A percentile compares a stretch with the other conserved stretches of the same genome.
Conservation (phyloP, 2,329 filamentous ascomycete species). For the Trichoderma asperellum region DNA sequence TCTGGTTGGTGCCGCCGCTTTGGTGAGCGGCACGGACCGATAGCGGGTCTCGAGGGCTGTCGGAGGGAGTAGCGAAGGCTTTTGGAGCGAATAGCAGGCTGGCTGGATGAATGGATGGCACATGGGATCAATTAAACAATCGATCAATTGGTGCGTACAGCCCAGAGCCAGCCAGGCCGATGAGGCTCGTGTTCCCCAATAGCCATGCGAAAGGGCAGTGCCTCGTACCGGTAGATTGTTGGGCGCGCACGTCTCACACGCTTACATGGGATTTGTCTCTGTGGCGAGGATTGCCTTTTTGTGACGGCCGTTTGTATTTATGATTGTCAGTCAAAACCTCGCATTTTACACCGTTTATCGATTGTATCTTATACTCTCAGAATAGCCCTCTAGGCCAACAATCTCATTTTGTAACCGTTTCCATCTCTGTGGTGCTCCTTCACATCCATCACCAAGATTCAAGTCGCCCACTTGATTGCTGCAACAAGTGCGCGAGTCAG, state of each 20-base stretch:
- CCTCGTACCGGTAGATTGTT: not conserved
- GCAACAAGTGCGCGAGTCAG: not conserved
- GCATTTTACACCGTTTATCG: not conserved
- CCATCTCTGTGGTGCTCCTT: not conserved
- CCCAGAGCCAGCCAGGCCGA: not conserved
- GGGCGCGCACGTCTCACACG: not conserved
- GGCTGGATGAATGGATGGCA: not conserved
- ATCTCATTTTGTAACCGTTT: not conserved
- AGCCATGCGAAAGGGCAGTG: not conserved
- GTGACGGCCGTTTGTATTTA: not conserved
- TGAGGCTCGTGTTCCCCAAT: not conserved
- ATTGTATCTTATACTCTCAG: not conserved
- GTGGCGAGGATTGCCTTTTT: not conserved
- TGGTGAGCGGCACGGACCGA: slow-evolving; percentile 22
- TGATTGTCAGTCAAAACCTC: not conserved
- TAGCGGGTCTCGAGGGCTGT: slow-evolving; percentile 19
- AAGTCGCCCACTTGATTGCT: not conserved
- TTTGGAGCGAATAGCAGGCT: not conserved
- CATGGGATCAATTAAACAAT: too few species aligned
- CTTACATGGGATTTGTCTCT: not conserved
- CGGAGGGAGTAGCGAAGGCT: not conserved
- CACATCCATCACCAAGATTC: not conserved
- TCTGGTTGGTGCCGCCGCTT: not conserved
- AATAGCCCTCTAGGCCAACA: too few species aligned
- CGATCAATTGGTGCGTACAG: not conserved